Conservation (phyloP, 148 eudicot genomes). For the Silene uniflora region DNA sequence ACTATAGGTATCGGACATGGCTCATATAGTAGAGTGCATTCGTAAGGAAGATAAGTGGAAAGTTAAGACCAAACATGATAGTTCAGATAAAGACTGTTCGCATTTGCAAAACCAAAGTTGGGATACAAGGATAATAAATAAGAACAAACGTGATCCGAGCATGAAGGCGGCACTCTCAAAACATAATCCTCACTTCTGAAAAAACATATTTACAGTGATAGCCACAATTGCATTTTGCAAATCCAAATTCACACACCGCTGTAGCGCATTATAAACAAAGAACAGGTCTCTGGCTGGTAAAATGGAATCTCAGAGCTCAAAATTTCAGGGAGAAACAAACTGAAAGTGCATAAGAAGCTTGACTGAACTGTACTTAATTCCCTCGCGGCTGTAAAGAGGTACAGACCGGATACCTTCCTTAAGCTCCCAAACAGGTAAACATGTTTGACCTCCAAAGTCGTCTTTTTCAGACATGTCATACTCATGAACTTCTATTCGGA, state of each 20-base stretch:
- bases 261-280: conserved; percentile 4
- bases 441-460: conserved; percentile 38
- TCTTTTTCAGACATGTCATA: conserved; percentile 39
- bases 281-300: neutral
- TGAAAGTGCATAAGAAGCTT: conserved; percentile 31
- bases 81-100: neutral
- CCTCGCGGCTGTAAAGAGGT: conserved; percentile 29
- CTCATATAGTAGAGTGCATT: too few relatives aligned
- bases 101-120: neutral
- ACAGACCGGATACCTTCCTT: conserved; percentile 33
- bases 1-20: too few relatives aligned
- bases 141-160: neutral
- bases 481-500: conserved; percentile 34
- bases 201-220: conserved; percentile 4
- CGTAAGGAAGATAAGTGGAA: too few relatives aligned
- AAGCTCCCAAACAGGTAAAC: conserved; percentile 36
- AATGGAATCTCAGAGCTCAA: neutral
- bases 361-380: conserved; percentile 26
- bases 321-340: conserved; percentile 17
- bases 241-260: conserved; percentile 2
- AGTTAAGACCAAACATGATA: too few relatives aligned
- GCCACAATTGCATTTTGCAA: neutral
- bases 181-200: neutral
- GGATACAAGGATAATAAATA: neutral
- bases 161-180: neutral